Base-by-base conservation (phyloP, 164 flowering plant species). In the Paratinospora sagittata region DNA sequence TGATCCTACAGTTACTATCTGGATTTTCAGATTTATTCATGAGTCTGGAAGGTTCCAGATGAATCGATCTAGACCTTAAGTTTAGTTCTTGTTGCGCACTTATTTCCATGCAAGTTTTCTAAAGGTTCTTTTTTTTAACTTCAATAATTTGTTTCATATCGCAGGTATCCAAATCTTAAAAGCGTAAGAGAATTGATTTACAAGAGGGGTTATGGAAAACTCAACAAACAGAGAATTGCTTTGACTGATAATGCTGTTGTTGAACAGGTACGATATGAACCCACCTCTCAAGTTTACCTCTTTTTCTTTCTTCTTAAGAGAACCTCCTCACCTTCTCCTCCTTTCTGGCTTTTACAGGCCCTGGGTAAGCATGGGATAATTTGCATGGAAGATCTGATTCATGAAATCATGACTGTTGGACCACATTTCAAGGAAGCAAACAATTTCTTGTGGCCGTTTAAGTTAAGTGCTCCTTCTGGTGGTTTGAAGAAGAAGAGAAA, bases 341-440 rank as follows among this genome's bases (percentile, higher is more conserved):
- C n/a, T n/a, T 33, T 2, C 19, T 45, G 33, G 47, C n/a, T 26
- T 67, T 14, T 21, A 19, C 71, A 86, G 89, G 90, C 80, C 12
- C 68, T 88, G 67, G 92, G 90, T 11, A 84, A 88, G 77, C 66
- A 66, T 58, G 89, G 86, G 1, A 84, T 87, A 8, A 82, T 88
- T 67, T 85, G 88, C 68, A 55, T 77, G 3, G 90, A 88, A 74
- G 92, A 88, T 75, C 82, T 88, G n/a, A 79, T 88, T 72, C 90
- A 87, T 30, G 90, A 87, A 75, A 88, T 88, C 74, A 73, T 86
- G 84, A 82, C 88, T 12, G 88, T 88, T 55, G 92, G 92, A 23
- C 90, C 90, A 39, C 92, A 88, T 68, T 88, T 88, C 68, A 86
- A 76, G 79, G 85, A 88, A 73, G 92, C 89, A 21, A 86, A 84